Conservation (phyloP, 2,329 filamentous ascomycete genomes). For the Nothophoma quercina region DNA sequence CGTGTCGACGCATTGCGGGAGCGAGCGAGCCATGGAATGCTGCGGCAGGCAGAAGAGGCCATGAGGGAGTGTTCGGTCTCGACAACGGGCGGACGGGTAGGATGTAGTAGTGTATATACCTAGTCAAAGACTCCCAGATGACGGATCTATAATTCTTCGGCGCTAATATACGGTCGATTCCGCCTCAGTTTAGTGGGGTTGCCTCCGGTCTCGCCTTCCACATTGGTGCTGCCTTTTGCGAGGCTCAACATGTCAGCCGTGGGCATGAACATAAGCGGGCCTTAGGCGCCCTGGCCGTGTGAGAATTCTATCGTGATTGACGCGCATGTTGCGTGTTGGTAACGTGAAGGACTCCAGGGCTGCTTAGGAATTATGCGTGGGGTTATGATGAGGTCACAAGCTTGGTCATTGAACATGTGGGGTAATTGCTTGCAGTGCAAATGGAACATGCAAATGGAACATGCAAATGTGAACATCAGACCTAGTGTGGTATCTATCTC, state of each 20-base stretch:
- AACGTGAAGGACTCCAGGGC: constrained; percentile 16
- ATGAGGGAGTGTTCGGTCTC: constrained; percentile 33
- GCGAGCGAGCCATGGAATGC: constrained; percentile 48
- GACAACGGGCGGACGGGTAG: constrained; percentile 21
- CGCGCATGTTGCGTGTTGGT: constrained; percentile 22
- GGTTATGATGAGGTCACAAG: constrained; percentile 27
- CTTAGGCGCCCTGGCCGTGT: not conserved
- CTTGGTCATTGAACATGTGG: constrained; percentile 14
- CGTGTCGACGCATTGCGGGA: constrained; percentile 50
- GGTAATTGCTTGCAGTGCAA: not conserved
- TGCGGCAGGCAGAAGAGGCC: constrained; percentile 36
- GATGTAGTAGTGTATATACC: constrained; percentile 30
- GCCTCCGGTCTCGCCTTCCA: constrained; percentile 31
- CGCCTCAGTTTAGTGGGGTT: constrained; percentile 27
- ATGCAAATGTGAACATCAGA: not conserved
- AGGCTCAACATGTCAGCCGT: constrained; percentile 12
- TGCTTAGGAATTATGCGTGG: constrained; percentile 27
- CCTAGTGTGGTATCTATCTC: constrained; percentile 4
- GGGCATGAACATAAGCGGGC: constrained; percentile 3
- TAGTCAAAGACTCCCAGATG: constrained; percentile 27
- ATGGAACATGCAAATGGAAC: not conserved
- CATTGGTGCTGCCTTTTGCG: constrained; percentile 24
- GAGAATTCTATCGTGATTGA: constrained; percentile 7
- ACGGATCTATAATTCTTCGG: constrained; percentile 40
- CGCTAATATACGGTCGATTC: constrained; percentile 32